Base-by-base conservation (phyloP, 164 flowering plant species). In the Magnolia kwangsiensis region DNA sequence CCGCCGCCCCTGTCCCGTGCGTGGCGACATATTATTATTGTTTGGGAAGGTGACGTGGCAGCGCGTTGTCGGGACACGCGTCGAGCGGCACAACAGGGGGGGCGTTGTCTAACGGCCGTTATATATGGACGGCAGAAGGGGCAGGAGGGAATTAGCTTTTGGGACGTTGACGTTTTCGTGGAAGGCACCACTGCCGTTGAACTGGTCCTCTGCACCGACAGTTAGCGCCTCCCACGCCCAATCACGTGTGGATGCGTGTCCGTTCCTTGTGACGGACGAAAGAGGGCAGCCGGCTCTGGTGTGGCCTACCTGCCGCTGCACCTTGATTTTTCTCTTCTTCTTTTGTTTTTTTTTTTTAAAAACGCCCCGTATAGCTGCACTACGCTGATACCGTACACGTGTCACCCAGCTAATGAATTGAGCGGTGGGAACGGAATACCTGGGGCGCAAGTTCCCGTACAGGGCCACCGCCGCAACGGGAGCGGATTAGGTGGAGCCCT, bases 1-100 rank as follows among this genome's bases (percentile, higher is more conserved):
- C 79, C 85, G 90, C 88, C 83, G 87, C 83, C 83, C 74, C 67
- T 70, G 80, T 78, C 29, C 66, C 61, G 31, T 63, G 84, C 73
- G 77, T 72, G 80, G 83, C 72, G 76, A 55, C 67, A 68, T 73
- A 77, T 83, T 77, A 74, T 63, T 72, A 55, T 78, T 70, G 20
- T 59, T 67, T 72, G 51, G 3, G 61, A 0, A 16, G 61, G 61
- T 55, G 61, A 55, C 61, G 61, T 55, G 61, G 61, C 61, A 10
- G 61, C 16, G 18, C 61, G 16, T 16, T 16, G 61, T 58, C 74
- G 58, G 9, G 64, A 75, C 63, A 85, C 86, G 87, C 82, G 88
- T 78, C 82, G 75, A 50, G 67, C 71, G 77, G 59, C 63, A 37
- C 45, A 37, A 37, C 45, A 37, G 4, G 50, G 65, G 69, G 49